Conservation (phyloP, 2,329 filamentous ascomycete species). For the Zymoseptoria tritici region DNA sequence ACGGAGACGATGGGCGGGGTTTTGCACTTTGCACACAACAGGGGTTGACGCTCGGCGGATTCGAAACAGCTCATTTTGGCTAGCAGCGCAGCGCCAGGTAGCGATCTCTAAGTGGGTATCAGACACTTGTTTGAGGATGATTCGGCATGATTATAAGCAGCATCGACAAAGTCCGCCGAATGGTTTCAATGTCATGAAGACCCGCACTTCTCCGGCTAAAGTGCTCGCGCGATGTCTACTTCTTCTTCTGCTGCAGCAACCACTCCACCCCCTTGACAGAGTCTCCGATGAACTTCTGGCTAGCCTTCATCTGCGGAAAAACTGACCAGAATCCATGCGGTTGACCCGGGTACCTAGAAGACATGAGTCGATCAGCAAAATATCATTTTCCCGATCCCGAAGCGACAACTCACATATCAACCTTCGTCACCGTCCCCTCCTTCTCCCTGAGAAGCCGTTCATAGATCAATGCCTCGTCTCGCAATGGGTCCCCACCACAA, state of each 20-base stretch:
- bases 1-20: background rate
- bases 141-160: background rate
- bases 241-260: slow-evolving; percentile 23
- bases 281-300: slow-evolving; percentile 25
- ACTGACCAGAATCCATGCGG: slow-evolving; percentile 38
- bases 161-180: background rate
- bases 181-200: background rate
- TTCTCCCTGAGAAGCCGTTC: slow-evolving; percentile 36
- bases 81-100: background rate
- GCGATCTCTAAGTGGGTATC: background rate
- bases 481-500: slow-evolving; percentile 41
- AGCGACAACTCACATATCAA: slow-evolving; percentile 26
- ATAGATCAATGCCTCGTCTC: slow-evolving; percentile 45
- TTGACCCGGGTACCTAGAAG: slow-evolving; percentile 30
- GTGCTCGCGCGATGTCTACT: background rate
- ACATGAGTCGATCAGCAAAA: background rate
- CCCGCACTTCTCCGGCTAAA: no score
- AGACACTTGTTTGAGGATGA: background rate
- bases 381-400: background rate
- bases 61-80: background rate
- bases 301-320: slow-evolving; percentile 20
- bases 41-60: background rate
- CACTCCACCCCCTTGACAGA: slow-evolving; percentile 24
- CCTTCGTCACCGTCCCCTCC: slow-evolving; percentile 34
- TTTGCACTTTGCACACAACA: background rate